Base-by-base conservation (phyloP, 306 rosid genomes). In the Trichosanthes truncata region DNA sequence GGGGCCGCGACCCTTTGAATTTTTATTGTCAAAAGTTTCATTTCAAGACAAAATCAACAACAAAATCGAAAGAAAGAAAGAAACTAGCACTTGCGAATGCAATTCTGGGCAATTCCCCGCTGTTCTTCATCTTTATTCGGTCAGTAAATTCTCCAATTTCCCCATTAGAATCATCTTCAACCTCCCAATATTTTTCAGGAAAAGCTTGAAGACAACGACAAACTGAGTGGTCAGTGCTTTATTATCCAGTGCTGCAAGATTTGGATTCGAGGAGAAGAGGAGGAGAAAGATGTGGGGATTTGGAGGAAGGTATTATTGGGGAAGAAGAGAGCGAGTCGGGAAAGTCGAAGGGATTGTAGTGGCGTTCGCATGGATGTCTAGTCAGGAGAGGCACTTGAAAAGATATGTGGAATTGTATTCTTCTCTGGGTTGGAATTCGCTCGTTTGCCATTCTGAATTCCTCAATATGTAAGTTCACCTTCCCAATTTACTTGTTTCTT, bases 231-330 rank as follows among this genome's bases (percentile, higher is more conserved):
- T 0, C 18, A 31, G 31, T 40, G 20, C 75, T 68, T 9, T 11
- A n/a, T 38, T 68, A 68, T 40, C 60, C 43, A 29, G 4, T 49
- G 15, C 78, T 31, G 29, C 61, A 29, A 17, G 57, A 46, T 74
- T 51, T 65, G 51, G 45, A 41, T 36, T 78, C 43, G 13, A 6
- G 80, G 56, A 63, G 45, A 75, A 49, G 57, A 67, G 52, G 77
- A 63, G 61, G 71, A 52, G 80, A 69, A 75, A 74, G 85, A 92
- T 94, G 98, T 94, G 96, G 98, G 98, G 98, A 55, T 89, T 92
- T 76, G 98, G 97, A 31, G 96, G 97, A 46, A 83, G 89, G 76
- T 92, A 82, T 82, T 91, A 88, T 57, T 94, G 98, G 98, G 97
- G 92, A 62, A 88, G 92, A 78, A 92, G 88, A 80, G 84, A 90